Percentiles rank a stretch among this genome's conserved stretches.
Conservation (phyloP, 352 stramenopile species). For the Hyaloperonospora brassicae region DNA sequence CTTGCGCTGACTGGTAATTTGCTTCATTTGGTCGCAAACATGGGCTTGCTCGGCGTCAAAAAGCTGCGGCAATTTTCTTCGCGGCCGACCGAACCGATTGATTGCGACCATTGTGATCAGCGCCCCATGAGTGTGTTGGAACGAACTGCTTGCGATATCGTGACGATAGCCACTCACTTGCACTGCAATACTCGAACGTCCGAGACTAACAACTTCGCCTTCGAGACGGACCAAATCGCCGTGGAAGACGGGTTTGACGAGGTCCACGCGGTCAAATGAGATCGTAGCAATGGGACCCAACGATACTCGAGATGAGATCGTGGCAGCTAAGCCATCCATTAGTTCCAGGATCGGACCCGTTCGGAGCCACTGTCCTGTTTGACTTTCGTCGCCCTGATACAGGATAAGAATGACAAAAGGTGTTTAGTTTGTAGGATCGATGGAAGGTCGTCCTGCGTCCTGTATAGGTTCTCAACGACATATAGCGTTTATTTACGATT, state of each 20-base stretch:
- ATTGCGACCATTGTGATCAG: conserved; percentile 63
- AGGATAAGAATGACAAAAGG: neutral
- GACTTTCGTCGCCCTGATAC: conserved; percentile 40
- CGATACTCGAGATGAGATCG: conserved; percentile 32
- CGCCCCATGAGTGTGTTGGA: conserved; percentile 48
- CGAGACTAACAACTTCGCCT: conserved; percentile 40
- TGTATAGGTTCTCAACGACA: too few species aligned
- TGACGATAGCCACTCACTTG: conserved; percentile 46
- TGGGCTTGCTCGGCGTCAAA: conserved; percentile 34
- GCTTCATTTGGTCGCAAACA: conserved; percentile 38
- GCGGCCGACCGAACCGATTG: conserved; percentile 36
- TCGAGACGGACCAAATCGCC: conserved; percentile 48
- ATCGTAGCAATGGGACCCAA: conserved; percentile 37
- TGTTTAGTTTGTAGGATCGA: neutral
- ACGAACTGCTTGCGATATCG: conserved; percentile 29
- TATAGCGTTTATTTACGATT: neutral
- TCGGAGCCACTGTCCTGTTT: conserved; percentile 36
- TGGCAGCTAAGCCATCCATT: conserved; percentile 46
- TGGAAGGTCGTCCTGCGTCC: too few species aligned
- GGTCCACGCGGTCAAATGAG: conserved; percentile 50
- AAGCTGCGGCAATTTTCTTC: conserved; percentile 34
- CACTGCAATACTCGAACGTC: conserved; percentile 45
- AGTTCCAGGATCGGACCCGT: conserved; percentile 45
- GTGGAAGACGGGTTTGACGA: conserved; percentile 48
- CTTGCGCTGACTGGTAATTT: conserved; percentile 30